These are phyloP conservation scores for Saksenaea oblongispora DNA, from an alignment of 371 early-diverging fungal genomes.

Conservation along the genomic window DNA sequence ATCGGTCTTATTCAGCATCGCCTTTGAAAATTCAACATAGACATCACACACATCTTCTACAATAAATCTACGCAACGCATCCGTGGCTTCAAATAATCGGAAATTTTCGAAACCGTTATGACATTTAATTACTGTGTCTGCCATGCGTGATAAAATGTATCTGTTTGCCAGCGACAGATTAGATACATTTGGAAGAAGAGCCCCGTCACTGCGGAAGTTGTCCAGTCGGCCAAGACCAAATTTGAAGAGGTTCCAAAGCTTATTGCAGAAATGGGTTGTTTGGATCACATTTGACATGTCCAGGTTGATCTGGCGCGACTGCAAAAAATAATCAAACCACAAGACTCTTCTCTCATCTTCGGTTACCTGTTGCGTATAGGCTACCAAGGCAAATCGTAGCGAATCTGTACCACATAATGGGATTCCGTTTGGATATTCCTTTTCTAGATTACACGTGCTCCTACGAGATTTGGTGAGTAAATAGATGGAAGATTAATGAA, in stretches of 20 bases:
- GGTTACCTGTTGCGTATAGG: constrained; percentile 79
- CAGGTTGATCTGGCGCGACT: constrained; percentile 93
- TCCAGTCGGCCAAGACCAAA: constrained; percentile 66
- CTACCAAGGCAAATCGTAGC: constrained; percentile 86
- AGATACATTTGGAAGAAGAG: neutral
- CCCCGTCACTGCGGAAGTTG: constrained; percentile 8
- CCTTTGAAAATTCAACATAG: constrained; percentile 87
- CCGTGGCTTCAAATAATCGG: constrained; percentile 87
- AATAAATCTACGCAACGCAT: constrained; percentile 85
- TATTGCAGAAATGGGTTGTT: constrained; percentile 96
- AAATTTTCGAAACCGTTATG: constrained; percentile 69
- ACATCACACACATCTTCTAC: constrained; percentile 95
- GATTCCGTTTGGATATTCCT: constrained; percentile 96
- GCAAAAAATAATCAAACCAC: neutral
- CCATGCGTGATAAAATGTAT: constrained; percentile 87
- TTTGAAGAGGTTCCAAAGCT: constrained; percentile 96
- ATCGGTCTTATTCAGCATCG: constrained; percentile 50
- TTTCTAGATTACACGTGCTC: constrained; percentile 65
- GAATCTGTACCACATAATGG: constrained; percentile 98
- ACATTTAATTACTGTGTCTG: constrained; percentile 66
- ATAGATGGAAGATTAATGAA: neutral
- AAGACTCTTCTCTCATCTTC: neutral
- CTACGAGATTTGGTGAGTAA: constrained; percentile 23
- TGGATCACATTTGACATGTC: constrained; percentile 94
- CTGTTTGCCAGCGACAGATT: constrained; percentile 73